These are phyloP conservation scores for Eimeria praecox DNA, from an alignment of 169 alveolate genomes.

Conservation along the genomic window DNA sequence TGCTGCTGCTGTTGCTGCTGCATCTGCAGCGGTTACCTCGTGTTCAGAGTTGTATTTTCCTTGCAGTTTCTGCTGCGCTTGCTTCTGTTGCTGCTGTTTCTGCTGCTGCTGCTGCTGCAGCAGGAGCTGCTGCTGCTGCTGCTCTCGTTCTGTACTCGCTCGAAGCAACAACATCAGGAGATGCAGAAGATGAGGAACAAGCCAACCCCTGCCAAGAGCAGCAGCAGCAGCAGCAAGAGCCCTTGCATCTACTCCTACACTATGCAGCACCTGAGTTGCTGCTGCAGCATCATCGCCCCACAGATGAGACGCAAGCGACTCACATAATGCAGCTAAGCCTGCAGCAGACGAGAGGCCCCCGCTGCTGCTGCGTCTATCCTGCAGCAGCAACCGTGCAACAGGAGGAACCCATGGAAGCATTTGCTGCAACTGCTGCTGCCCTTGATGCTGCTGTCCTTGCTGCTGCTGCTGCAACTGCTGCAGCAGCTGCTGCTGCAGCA, in stretches of 20 bases:
- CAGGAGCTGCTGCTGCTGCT: conserved; percentile 34
- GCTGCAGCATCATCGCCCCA: conserved; percentile 1
- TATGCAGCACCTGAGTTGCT: conserved; percentile 3
- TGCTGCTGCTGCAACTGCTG: neutral
- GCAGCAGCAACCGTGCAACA: conserved; percentile 27
- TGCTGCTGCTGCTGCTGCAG: neutral
- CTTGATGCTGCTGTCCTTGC: conserved; percentile 1
- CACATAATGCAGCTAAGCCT: conserved; percentile 34
- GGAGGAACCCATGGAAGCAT: conserved; percentile 41
- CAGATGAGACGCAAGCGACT: conserved; percentile 18
- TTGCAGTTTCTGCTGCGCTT: neutral
- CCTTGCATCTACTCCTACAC: conserved; percentile 44
- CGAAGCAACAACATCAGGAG: neutral
- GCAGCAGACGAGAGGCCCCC: neutral
- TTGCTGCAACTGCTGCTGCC: conserved; percentile 17
- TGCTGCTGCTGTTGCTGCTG: no score
- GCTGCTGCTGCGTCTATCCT: conserved; percentile 17
- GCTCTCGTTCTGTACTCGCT: neutral
- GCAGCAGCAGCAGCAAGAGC: conserved; percentile 2
- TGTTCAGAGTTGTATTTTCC: no score
- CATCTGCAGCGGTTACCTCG: conserved; percentile 43
- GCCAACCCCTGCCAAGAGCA: conserved; percentile 24
- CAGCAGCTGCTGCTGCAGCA: conserved; percentile 7
- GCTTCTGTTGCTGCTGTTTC: neutral
- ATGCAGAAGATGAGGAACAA: conserved; percentile 19